Conservation (phyloP, 495 filamentous ascomycete species). For the Aspergillus sclerotiicarbonarius region DNA sequence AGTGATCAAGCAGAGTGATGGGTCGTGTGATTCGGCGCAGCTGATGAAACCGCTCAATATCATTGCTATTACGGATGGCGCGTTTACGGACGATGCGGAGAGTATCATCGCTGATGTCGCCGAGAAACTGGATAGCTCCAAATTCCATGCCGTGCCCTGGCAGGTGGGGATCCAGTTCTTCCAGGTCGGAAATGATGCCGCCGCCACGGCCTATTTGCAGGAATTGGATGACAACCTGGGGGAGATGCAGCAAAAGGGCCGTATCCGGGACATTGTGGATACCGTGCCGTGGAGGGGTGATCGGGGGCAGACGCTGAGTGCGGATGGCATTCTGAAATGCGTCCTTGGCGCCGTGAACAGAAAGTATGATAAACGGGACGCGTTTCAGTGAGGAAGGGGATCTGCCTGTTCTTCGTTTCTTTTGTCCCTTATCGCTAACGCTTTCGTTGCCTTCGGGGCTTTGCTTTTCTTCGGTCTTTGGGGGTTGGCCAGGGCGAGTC, state of each 20-base stretch:
- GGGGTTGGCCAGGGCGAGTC: neutral
- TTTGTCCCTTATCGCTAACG: neutral
- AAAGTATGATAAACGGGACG: constrained; percentile 30
- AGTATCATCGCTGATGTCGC: constrained; percentile 65
- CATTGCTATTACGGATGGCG: constrained; percentile 91
- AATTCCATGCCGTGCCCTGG: constrained; percentile 68
- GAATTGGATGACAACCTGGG: constrained; percentile 77
- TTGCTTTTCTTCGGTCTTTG: neutral
- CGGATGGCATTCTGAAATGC: constrained; percentile 76
- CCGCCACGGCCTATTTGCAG: constrained; percentile 61
- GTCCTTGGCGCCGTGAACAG: constrained; percentile 63
- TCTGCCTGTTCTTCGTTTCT: constrained; percentile 14
- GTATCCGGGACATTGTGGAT: constrained; percentile 87
- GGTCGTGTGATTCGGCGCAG: constrained; percentile 22
- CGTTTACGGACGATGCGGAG: constrained; percentile 78
- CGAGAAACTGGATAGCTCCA: constrained; percentile 60
- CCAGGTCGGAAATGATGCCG: constrained; percentile 78
- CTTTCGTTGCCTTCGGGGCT: neutral
- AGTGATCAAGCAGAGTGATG: constrained; percentile 42
- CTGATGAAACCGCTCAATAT: constrained; percentile 81
- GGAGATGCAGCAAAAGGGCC: constrained; percentile 42
- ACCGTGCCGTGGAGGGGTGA: constrained; percentile 71
- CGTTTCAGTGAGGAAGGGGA: constrained; percentile 14
- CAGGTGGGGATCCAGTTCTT: constrained; percentile 97
- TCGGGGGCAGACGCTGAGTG: constrained; percentile 45